Conservation (phyloP, 768 basidiomycete genomes). For the Kwoniella bestiolae region DNA sequence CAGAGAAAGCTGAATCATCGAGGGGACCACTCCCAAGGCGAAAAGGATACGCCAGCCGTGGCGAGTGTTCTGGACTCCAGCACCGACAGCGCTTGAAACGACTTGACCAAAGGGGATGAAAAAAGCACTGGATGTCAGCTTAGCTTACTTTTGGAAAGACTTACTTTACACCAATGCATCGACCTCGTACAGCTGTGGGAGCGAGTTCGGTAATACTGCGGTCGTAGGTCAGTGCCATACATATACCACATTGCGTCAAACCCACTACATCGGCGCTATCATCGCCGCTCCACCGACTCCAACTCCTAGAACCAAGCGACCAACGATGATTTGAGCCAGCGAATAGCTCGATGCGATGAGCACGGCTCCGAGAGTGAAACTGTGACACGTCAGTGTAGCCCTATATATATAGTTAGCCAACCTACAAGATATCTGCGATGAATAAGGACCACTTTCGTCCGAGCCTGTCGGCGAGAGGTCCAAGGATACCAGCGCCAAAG, state of each 20-base stretch:
- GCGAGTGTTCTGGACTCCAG: constrained; percentile 13
- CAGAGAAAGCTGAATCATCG: constrained; percentile 18
- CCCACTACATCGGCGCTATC: constrained; percentile 29
- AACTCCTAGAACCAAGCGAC: constrained; percentile 34
- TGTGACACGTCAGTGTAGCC: background rate
- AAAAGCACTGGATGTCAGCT: constrained; percentile 14
- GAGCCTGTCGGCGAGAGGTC: constrained; percentile 4
- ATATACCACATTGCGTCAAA: too few relatives aligned
- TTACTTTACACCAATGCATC: constrained; percentile 32
- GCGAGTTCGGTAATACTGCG: constrained; percentile 30
- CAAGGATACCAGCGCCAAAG: constrained; percentile 24
- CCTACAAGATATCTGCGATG: constrained; percentile 26
- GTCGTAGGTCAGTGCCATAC: too few relatives aligned
- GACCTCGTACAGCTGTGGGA: constrained; percentile 29
- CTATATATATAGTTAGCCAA: background rate
- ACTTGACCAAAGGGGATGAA: constrained; percentile 34
- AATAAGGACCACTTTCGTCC: constrained; percentile 12
- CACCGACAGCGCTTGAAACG: constrained; percentile 21
- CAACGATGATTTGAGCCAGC: constrained; percentile 33
- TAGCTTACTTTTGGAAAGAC: constrained; percentile 29
- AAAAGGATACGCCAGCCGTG: constrained; percentile 23
- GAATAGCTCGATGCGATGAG: constrained; percentile 32
- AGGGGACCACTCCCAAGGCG: constrained; percentile 31
- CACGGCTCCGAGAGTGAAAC: constrained; percentile 31
- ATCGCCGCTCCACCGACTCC: constrained; percentile 32